Evolutionary conservation across 176 grass and related monocot genomes (phyloP), one percentile per base, ranked within the genome.

Genomic region (Paspalum vaginatum): DNA sequence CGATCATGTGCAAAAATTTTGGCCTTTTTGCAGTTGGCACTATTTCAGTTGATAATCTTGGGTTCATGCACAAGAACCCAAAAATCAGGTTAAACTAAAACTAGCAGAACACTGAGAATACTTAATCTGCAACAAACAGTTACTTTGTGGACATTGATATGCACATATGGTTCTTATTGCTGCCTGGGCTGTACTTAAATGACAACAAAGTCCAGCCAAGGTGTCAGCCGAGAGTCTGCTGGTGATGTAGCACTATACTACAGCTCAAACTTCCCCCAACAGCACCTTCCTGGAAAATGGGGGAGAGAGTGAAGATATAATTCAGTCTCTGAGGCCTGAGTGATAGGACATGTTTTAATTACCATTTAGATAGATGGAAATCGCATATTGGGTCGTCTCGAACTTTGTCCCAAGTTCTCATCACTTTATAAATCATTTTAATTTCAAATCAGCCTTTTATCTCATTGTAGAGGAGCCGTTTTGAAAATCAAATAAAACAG

Each of bases 401-500:
- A 65, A 39, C 17, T 80, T 11, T 53, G 13, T 62, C 4, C 74
- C 10, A 58, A 45, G 32, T n/a, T 85, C 9, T 75, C 59, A 56
- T 80, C 22, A 32, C 46, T 38, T 42, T 37, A 62, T 49, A 39
- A 22, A 11, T n/a, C 4, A 82, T 52, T 38, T 40, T 65, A 57
- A 57, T 41, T 59, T 75, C 46, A 79, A 62, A 46, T 39, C 21
- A 62, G 57, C 38, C 65, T 27, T 41, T 79, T 7, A 22, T 58
- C 70, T 79, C 85, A 25, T 83, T 15, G 22, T 86, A 95, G 96
- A 99, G 96, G 81, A 79, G 9, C 80, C 90, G 96, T 66, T 99
- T 99, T 88, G 92, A 93, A 81, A 89, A 91, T 78, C 92, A 99
- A 84, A 93, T 99, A 88, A 91, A 95, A 22, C 92, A 95, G 68